Conservation (phyloP, 345 rosid species). For the Syzygium aromaticum region DNA sequence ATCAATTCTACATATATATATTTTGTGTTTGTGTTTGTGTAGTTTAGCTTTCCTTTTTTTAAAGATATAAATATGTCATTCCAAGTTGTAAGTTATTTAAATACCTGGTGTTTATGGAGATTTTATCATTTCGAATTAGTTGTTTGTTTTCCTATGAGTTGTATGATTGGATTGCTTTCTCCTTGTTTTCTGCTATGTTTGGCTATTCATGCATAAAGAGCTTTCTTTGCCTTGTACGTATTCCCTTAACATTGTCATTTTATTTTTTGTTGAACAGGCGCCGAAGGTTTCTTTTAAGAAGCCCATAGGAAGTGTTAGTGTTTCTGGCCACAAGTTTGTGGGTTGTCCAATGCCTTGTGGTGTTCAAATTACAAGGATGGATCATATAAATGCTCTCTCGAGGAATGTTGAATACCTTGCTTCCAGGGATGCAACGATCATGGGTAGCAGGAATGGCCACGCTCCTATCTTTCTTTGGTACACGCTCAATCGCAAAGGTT, state of each 20-base stretch:
- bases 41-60: background rate
- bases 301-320: slow-evolving; percentile 94
- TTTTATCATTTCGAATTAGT: background rate
- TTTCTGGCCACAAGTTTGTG: slow-evolving; percentile 90
- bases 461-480: slow-evolving; percentile 98
- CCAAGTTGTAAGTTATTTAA: background rate
- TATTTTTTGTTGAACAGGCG: slow-evolving; percentile 41
- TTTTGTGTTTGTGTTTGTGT: background rate
- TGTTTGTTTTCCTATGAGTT: background rate
- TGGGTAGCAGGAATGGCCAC: slow-evolving; percentile 98
- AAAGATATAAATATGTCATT: background rate
- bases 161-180: background rate
- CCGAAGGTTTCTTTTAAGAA: slow-evolving; percentile 88
- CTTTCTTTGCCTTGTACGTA: background rate
- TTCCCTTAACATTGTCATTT: background rate
- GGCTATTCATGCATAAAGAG: background rate
- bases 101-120: background rate
- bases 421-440: slow-evolving; percentile 96
- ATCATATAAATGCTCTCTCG: slow-evolving; percentile 72
- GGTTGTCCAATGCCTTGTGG: slow-evolving; percentile 99
- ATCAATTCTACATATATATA: background rate
- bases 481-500: slow-evolving; percentile 83
- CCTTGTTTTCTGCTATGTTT: background rate
- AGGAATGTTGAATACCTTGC: slow-evolving; percentile 90
- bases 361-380: slow-evolving; percentile 84